These are phyloP conservation scores for Rhodotorula sp. DNA, from an alignment of 1,284 basidiomycete genomes.

Conservation along the genomic window DNA sequence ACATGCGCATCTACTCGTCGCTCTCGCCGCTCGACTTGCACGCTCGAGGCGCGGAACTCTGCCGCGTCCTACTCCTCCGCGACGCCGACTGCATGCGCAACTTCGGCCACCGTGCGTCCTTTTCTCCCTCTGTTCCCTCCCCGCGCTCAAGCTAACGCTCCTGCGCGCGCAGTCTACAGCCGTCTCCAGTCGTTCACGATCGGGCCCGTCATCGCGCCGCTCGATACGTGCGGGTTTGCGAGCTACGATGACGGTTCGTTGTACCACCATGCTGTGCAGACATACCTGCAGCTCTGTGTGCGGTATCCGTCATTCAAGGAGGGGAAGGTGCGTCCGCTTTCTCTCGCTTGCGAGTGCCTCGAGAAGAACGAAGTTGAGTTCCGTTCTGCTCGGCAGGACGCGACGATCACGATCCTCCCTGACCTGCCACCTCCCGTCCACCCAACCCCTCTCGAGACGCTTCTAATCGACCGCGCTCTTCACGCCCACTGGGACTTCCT, in stretches of 20 bases:
- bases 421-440: conserved; percentile 22
- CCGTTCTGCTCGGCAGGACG: conserved; percentile 8
- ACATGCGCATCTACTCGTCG: conserved; percentile 37
- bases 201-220: conserved; percentile 18
- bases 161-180: conserved; percentile 8
- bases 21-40: conserved; percentile 33
- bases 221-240: conserved; percentile 23
- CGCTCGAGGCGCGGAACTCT: conserved; percentile 33
- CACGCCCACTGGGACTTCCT: conserved; percentile 30
- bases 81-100: conserved; percentile 10
- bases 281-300: conserved; percentile 33
- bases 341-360: background rate
- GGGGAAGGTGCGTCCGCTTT: conserved; percentile 17
- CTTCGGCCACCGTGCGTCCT: conserved; percentile 20
- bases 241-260: conserved; percentile 26
- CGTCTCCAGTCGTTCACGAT: conserved; percentile 21
- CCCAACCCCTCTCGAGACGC: conserved; percentile 24
- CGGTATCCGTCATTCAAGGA: conserved; percentile 29
- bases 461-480: conserved; percentile 27
- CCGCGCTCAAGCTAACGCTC: background rate
- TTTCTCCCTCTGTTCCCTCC: background rate
- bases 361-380: background rate
- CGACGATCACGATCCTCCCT: conserved; percentile 21
- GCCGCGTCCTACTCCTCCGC: conserved; percentile 23
- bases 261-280: conserved; percentile 34